These are phyloP conservation scores for Lecanicillium sp. DNA, from an alignment of 2,329 filamentous ascomycete species.

Conservation along the genomic window DNA sequence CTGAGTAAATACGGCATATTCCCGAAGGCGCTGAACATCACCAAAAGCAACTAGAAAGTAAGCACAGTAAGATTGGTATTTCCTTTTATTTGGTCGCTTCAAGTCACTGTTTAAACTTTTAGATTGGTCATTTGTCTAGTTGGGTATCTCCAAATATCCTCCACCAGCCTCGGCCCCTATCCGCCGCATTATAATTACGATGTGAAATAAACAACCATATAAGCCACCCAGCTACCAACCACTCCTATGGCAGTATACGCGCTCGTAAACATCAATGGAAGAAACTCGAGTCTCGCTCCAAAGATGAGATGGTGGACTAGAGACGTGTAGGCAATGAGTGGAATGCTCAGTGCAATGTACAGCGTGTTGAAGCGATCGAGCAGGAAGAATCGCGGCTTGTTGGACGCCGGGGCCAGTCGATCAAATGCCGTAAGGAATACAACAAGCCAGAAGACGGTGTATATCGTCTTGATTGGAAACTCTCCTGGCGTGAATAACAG, in stretches of 20 bases:
- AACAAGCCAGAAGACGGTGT: slow-evolving; percentile 87
- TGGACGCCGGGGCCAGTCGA: slow-evolving; percentile 74
- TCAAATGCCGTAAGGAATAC: slow-evolving; percentile 82
- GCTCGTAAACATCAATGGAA: slow-evolving; percentile 96
- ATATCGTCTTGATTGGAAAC: slow-evolving; percentile 88
- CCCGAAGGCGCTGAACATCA: no score
- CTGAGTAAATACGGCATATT: no score
- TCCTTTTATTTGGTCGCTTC: no score
- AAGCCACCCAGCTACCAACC: slow-evolving; percentile 89
- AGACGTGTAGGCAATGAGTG: slow-evolving; percentile 82
- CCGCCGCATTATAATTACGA: slow-evolving; percentile 24
- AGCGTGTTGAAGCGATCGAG: slow-evolving; percentile 84
- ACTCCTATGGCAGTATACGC: slow-evolving; percentile 92
- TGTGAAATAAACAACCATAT: slow-evolving; percentile 82
- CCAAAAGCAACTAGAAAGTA: no score
- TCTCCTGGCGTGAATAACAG: slow-evolving; percentile 86
- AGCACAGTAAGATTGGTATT: no score
- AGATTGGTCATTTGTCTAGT: no score
- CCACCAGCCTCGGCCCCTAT: no score
- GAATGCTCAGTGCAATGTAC: slow-evolving; percentile 85
- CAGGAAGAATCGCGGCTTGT: slow-evolving; percentile 73
- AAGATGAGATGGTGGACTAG: slow-evolving; percentile 77
- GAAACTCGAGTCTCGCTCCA: slow-evolving; percentile 74
- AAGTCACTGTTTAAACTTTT: no score
- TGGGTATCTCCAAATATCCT: no score